These are phyloP conservation scores for Ostreobium quekettii DNA, from an alignment of 139 green algal species.

Conservation along the genomic window DNA sequence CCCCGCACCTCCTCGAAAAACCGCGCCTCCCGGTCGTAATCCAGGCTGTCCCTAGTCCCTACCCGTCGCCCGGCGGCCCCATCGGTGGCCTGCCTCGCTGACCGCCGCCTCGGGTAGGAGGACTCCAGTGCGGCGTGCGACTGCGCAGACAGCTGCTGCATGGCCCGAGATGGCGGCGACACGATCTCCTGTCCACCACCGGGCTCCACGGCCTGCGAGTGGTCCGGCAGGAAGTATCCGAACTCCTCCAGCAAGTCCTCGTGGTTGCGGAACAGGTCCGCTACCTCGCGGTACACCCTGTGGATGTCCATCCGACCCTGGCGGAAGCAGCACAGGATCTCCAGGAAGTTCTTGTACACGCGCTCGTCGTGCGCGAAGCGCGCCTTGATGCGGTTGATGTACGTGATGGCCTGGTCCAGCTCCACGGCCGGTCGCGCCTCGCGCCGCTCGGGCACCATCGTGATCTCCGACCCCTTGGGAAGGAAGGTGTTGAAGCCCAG, in stretches of 20 bases:
- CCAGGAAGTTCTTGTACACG: slow-evolving; percentile 98
- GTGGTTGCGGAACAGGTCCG: slow-evolving; percentile 85
- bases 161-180: not conserved
- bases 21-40: slow-evolving; percentile 22
- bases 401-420: slow-evolving; percentile 98
- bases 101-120: not conserved
- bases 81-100: not conserved
- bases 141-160: not conserved
- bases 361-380: slow-evolving; percentile 86
- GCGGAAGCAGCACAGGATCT: slow-evolving; percentile 99
- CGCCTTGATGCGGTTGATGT: slow-evolving; percentile 99
- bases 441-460: not conserved
- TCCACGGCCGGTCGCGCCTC: slow-evolving; percentile 62
- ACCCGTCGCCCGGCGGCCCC: too few species aligned
- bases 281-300: slow-evolving; percentile 94
- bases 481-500: slow-evolving; percentile 99
- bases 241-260: slow-evolving; percentile 94
- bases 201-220: slow-evolving; percentile 20
- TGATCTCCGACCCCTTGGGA: slow-evolving; percentile 50
- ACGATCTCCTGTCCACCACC: not conserved
- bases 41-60: not conserved
- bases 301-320: slow-evolving; percentile 96
- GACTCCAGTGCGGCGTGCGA: not conserved
- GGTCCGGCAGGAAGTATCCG: slow-evolving; percentile 96
- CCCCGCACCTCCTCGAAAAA: slow-evolving; percentile 52